phyloP scores from a whole-genome alignment of 345 rosid species.

The Syzygium jambos region DNA sequence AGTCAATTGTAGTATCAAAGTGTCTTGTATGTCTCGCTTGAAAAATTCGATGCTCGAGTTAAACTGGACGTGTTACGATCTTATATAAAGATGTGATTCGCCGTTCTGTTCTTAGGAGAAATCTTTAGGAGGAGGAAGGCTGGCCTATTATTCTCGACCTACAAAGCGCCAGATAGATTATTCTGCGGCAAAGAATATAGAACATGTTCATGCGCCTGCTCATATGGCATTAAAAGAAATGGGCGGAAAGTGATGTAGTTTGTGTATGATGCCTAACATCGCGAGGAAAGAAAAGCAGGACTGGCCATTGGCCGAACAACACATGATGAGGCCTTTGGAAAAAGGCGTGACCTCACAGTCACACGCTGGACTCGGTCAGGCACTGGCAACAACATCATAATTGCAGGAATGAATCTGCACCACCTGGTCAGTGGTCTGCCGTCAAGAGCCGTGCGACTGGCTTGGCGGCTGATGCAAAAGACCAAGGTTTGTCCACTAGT shows the following conservation, averaged over 20 bases:
- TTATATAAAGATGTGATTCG: no score
- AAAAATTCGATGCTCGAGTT: no score
- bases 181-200: no score
- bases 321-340: neutral
- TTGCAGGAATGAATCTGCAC: neutral
- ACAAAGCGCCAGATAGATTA: no score
- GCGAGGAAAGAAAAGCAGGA: neutral
- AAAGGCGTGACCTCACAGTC: neutral
- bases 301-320: neutral
- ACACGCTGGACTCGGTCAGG: neutral
- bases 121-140: no score
- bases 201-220: neutral
- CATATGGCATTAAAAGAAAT: neutral
- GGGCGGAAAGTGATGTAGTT: neutral
- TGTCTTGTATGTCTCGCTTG: no score
- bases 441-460: neutral
- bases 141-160: no score
- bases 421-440: neutral
- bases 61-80: no score
- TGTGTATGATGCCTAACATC: neutral
- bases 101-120: no score
- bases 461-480: neutral
- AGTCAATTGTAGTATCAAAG: no score
- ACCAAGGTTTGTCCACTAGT: neutral
- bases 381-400: neutral